Evolutionary conservation across 768 basidiomycete species (phyloP).

Genomic region (Agrocybe praecox): DNA sequence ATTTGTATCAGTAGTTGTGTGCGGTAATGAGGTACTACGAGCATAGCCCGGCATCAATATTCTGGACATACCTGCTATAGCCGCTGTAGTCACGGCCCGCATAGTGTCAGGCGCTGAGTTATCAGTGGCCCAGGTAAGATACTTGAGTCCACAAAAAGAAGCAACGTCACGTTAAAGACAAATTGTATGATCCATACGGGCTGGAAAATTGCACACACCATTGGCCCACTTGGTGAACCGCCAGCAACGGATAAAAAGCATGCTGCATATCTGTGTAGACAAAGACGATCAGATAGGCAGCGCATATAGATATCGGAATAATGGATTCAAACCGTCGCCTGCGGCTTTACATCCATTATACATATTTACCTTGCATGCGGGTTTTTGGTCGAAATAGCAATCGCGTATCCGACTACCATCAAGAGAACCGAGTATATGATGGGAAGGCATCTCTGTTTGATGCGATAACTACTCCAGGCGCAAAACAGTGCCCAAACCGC

Average conservation of each 20-base stretch:
- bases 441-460: conserved; percentile 34
- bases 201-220: conserved; percentile 17
- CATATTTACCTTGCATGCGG: conserved; percentile 33
- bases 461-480: conserved; percentile 38
- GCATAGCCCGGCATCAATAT: background rate
- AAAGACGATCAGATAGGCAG: too few relatives aligned
- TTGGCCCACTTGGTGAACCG: conserved; percentile 38
- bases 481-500: conserved; percentile 39
- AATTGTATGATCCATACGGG: background rate
- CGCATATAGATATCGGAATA: background rate
- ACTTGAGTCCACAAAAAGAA: conserved; percentile 17
- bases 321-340: too few relatives aligned
- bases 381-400: conserved; percentile 42
- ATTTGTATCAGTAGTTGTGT: background rate
- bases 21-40: too few relatives aligned
- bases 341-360: background rate
- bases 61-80: conserved; percentile 37
- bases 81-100: conserved; percentile 44
- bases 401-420: conserved; percentile 45
- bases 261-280: conserved; percentile 40
- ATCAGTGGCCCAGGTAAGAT: conserved; percentile 49
- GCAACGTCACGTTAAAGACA: background rate
- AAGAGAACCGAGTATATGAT: conserved; percentile 37
- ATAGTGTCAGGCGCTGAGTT: conserved; percentile 54
- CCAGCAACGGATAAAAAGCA: conserved; percentile 47